Base-by-base conservation (phyloP, 2,329 filamentous ascomycete species). In the Hypoxylon sp. region DNA sequence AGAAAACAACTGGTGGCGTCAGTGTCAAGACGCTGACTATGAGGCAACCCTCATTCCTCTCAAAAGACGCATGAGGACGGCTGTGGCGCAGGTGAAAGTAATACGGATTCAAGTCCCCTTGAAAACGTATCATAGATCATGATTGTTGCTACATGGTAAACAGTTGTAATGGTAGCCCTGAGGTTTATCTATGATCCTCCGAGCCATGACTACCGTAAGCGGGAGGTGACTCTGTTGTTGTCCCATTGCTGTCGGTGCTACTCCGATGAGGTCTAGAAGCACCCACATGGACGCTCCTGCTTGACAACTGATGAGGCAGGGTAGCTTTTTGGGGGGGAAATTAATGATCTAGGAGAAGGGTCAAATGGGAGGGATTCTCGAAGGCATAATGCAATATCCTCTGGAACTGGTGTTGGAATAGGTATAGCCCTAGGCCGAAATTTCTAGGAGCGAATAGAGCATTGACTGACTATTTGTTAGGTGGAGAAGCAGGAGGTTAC, bases 1-100 rank as follows among this genome's bases (percentile, higher is more conserved):
- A 30, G 42, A 14, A n/a, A 46, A 18, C 24, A 26, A 20, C 36
- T 4, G 46, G 18, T 46, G 14, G 24, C 16, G 11, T 53, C 26
- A 40, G 24, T 11, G 11, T 53, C 26, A 40, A 62, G 52, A 33
- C 30, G 3, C 22, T 48, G 48, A 51, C 26, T 24, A 61, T 53
- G 30, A 46, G 18, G 24, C 14, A 28, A 24, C 48, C 11, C 26
- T 24, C 30, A 46, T 40, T 36, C 44, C 33, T 36, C 33, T 30
- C 20, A 30, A 36, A 44, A 24, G 36, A 30, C 49, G 57, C 53
- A 64, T 64, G 42, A 66, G 22, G 26, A 52, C 28, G 57, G 49
- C 30, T 52, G 44, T 32, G 65, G 65, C 61, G 48, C 50, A 60
- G 58, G 58, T 53, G 53, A 38, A 50, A 65, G 53, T 24, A 60